Evolutionary conservation across 495 filamentous ascomycete genomes (phyloP).

Genomic region (Chaetomium cochliodes): DNA sequence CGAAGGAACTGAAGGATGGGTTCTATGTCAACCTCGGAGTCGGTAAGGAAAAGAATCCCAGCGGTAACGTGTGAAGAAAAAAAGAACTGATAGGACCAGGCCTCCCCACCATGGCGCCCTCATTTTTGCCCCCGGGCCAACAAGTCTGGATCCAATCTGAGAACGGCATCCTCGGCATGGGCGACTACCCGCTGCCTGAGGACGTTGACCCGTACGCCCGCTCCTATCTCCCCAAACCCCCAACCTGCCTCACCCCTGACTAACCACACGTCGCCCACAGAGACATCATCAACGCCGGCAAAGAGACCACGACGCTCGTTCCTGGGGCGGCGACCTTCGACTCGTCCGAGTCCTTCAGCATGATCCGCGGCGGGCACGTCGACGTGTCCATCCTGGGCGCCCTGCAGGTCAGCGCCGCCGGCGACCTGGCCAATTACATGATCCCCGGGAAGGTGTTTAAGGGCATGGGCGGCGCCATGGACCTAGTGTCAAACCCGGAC

Average conservation of each 20-base stretch:
- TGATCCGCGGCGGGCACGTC: slow-evolving; percentile 62
- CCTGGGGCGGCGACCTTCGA: slow-evolving; percentile 59
- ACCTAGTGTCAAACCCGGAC: slow-evolving; percentile 59
- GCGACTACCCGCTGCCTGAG: slow-evolving; percentile 55
- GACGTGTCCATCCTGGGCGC: slow-evolving; percentile 61
- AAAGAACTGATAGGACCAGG: slow-evolving; percentile 31
- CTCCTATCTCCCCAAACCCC: not conserved
- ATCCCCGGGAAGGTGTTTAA: slow-evolving; percentile 62
- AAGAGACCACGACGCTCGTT: slow-evolving; percentile 59
- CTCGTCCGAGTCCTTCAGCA: slow-evolving; percentile 58
- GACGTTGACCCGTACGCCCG: slow-evolving; percentile 51
- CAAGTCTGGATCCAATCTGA: slow-evolving; percentile 61
- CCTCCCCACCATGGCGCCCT: slow-evolving; percentile 61
- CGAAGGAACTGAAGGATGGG: slow-evolving; percentile 62
- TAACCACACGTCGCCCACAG: slow-evolving; percentile 12
- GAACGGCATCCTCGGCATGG: slow-evolving; percentile 63
- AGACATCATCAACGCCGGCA: slow-evolving; percentile 62
- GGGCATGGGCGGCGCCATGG: slow-evolving; percentile 65
- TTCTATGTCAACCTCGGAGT: slow-evolving; percentile 69
- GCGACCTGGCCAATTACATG: slow-evolving; percentile 65
- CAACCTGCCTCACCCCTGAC: not conserved
- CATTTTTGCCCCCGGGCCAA: slow-evolving; percentile 50
- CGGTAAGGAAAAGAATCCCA: slow-evolving; percentile 30
- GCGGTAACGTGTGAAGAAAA: not conserved
- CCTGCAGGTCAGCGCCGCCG: slow-evolving; percentile 57